Base-by-base conservation (phyloP, 495 filamentous ascomycete genomes). In the Friedmanniomyces simplex region DNA sequence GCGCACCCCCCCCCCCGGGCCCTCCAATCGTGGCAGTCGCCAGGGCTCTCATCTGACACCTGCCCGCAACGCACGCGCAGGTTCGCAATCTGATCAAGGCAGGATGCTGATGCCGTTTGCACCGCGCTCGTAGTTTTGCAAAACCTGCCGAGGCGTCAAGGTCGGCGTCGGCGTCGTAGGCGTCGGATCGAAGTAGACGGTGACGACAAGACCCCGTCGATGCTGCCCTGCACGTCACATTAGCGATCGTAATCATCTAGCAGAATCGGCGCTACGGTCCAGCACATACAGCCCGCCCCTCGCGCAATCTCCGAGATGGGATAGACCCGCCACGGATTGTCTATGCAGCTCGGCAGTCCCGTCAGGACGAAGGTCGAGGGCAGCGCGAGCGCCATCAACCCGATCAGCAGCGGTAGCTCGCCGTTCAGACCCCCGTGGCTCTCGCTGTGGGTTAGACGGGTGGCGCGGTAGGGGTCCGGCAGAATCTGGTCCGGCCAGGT, bases 341-440 rank as follows among this genome's bases (percentile, higher is more conserved):
- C 54, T 3, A 56, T 47, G 20, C 54, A 56, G 26, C 24, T 14
- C 21, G 41, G 39, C 8, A 56, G 43, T 2, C 8, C 20, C 1
- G 26, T 20, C 2, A 48, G 13, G 7, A 12, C n/a, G 11, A 49
- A 14, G 10, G 2, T 16, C 24, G 34, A 2, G n/a, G 21, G 25
- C 37, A 64, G 41, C 0, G 66, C 64, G 53, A 66, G 61, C 2
- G 68, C 66, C 10, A 70, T 47, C 12, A 71, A 59, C 20, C 55
- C 63, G 1, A 71, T 55, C n/a, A 71, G 58, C 12, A 71, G 50
- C 1, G 66, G 62, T 7, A 71, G 56, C 6, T 71, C 69, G 1
- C 69, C 69, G 39, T 37, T 57, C 6, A 71, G 47, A 0, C 63
- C 66, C 1, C 69, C 69, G 50, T 65, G 57, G 22, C 24, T 18